Conservation (phyloP, 1,139 yeast genomes). For the Pneumocystis sp. region DNA sequence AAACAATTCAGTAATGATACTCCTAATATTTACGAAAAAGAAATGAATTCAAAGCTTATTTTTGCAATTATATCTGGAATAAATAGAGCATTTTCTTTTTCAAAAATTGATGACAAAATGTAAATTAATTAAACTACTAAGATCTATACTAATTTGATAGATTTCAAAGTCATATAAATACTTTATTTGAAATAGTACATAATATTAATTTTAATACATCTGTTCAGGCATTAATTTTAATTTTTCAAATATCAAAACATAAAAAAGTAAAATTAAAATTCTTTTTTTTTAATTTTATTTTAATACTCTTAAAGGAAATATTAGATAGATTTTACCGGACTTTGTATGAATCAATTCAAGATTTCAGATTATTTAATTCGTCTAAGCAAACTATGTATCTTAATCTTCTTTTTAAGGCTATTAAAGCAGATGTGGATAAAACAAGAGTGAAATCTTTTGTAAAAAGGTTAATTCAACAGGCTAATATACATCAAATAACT, state of each 20-base stretch:
- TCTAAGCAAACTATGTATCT: conserved; percentile 83
- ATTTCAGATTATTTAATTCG: conserved; percentile 64
- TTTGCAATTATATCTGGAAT: conserved; percentile 89
- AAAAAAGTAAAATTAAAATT: conserved; percentile 9
- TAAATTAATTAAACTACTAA: neutral
- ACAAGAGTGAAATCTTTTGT: conserved; percentile 76
- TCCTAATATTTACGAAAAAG: conserved; percentile 36
- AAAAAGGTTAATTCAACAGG: conserved; percentile 74
- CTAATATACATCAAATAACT: conserved; percentile 42
- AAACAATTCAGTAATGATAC: conserved; percentile 33
- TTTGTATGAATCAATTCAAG: conserved; percentile 75
- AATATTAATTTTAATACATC: conserved; percentile 89
- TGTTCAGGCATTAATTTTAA: conserved; percentile 75
- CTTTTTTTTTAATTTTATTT: neutral
- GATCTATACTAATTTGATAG: neutral
- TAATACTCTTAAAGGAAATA: conserved; percentile 12
- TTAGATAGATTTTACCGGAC: conserved; percentile 75
- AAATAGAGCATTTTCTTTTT: conserved; percentile 91
- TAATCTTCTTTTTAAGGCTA: conserved; percentile 68
- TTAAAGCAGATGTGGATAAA: conserved; percentile 52
- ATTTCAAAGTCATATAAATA: conserved; percentile 65
- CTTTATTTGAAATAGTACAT: conserved; percentile 80
- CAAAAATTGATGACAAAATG: conserved; percentile 55
- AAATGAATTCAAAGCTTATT: conserved; percentile 73
- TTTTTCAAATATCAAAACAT: conserved; percentile 48